Base-by-base conservation (phyloP, 805 yeast genomes). In the Suhomyces kilbournensis region DNA sequence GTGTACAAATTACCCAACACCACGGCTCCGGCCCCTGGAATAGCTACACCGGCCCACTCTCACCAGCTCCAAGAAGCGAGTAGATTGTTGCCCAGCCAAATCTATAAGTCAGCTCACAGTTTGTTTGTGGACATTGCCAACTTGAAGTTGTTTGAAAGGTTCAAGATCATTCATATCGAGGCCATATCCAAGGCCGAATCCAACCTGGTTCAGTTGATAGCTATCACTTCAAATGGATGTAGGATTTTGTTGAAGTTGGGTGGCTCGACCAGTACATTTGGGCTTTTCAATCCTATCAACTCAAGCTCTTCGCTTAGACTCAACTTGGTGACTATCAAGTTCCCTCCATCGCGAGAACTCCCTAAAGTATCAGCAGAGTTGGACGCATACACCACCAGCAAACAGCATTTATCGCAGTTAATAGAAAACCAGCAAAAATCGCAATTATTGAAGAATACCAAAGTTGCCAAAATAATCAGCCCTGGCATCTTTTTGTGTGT, bases 401-500 rank as follows among this genome's bases (percentile, higher is more conserved):
- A 73, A 57, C 78, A 73, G 49, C 73, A 74, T 47, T 59, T 71
- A 19, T 63, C 75, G 7, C 75, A 70, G 56, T 60, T 74, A 54
- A 68, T 72, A 15, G 61, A 71, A 12, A 68, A 67, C 54, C 79
- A 75, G 54, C 78, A 74, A 53, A 71, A 69, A 53, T 79, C 83
- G 75, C 88, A 65, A 68, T 77, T 90, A 46, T 72, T 85, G 52
- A 80, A 78, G 53, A 80, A 86, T 44, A 77, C 87, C 25, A 73
- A 79, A 40, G 74, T 83, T 9, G 77, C 88, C 23, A 77, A 81
- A 30, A 74, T 92, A 10, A 75, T 90, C 28, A 83, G 96, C 19
- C 97, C 97, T 0, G 96, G 96, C n/a, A 84, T 90, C 3, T 92
- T 84, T 61, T 77, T 92, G 54, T 86, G 89, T 39, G 88, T 86